These are phyloP conservation scores for Trichosporon sp. DNA, from an alignment of 1,284 basidiomycete species.

Conservation along the genomic window DNA sequence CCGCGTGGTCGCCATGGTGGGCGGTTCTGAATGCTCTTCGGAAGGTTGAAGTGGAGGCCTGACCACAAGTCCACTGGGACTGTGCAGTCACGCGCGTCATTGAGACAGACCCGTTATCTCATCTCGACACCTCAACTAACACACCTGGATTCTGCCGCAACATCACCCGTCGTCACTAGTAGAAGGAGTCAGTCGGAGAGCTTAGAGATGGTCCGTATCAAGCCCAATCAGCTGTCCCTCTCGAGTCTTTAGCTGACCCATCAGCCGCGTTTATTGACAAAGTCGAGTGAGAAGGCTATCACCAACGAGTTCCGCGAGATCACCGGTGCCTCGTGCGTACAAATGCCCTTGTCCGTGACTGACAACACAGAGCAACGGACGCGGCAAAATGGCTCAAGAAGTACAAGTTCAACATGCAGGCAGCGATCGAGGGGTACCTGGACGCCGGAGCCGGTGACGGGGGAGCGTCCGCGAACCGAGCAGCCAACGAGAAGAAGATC, in stretches of 20 bases:
- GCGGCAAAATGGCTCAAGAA: conserved; percentile 43
- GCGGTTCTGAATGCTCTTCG: neutral
- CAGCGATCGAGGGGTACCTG: conserved; percentile 44
- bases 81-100: neutral
- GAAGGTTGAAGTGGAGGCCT: neutral
- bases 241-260: neutral
- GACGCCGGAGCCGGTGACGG: conserved; percentile 26
- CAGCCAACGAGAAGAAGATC: conserved; percentile 42
- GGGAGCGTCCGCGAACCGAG: conserved; percentile 8
- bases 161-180: neutral
- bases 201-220: conserved; percentile 4
- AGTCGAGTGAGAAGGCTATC: conserved; percentile 20
- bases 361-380: conserved; percentile 28
- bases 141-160: neutral
- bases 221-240: neutral
- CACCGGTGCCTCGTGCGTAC: conserved; percentile 38
- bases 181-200: neutral
- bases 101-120: neutral
- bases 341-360: neutral
- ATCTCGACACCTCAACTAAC: neutral
- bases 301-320: conserved; percentile 37
- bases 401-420: conserved; percentile 33
- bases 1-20: neutral
- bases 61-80: neutral
- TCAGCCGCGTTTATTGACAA: conserved; percentile 20